A percentile compares a stretch with the other conserved stretches of the same genome.
These are phyloP conservation scores for Cordyceps militaris DNA, from an alignment of 2,329 filamentous ascomycete genomes.

Conservation along the genomic window DNA sequence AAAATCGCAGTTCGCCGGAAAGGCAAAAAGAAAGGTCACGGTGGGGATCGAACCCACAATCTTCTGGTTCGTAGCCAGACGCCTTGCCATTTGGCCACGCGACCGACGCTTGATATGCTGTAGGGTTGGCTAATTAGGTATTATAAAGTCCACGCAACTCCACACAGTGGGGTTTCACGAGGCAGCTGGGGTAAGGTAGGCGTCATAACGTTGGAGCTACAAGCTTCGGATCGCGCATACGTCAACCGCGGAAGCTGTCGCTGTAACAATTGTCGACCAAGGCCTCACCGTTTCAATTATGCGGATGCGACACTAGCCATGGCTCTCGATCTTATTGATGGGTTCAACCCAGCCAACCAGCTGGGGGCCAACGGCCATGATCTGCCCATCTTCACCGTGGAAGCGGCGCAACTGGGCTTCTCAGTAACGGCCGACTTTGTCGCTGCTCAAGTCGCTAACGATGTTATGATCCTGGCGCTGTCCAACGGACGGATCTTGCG, in stretches of 20 bases:
- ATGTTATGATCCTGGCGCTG: constrained; percentile 86
- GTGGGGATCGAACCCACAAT: constrained; percentile 17
- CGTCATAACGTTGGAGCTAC: constrained; percentile 8
- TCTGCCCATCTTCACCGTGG: constrained; percentile 89
- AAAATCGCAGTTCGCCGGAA: background rate
- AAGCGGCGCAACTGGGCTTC: constrained; percentile 89
- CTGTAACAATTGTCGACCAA: background rate
- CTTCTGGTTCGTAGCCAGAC: constrained; percentile 17
- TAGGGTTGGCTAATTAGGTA: background rate
- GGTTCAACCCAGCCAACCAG: constrained; percentile 61
- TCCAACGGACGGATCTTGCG: constrained; percentile 87
- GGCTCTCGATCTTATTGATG: constrained; percentile 42
- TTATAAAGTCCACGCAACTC: background rate
- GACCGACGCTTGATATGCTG: background rate
- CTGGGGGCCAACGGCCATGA: constrained; percentile 52
- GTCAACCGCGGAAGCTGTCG: background rate
- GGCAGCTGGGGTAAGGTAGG: background rate
- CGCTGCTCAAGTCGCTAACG: constrained; percentile 93
- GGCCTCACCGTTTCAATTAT: background rate
- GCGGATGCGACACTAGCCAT: constrained; percentile 19
- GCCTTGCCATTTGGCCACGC: constrained; percentile 17
- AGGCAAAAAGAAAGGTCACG: constrained; percentile 14
- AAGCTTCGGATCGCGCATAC: background rate
- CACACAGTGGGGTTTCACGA: background rate
- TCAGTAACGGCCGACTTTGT: constrained; percentile 92